Evolutionary conservation across 2,329 filamentous ascomycete genomes (phyloP), one percentile per base, ranked within the genome.

Genomic region (Apiospora marii): DNA sequence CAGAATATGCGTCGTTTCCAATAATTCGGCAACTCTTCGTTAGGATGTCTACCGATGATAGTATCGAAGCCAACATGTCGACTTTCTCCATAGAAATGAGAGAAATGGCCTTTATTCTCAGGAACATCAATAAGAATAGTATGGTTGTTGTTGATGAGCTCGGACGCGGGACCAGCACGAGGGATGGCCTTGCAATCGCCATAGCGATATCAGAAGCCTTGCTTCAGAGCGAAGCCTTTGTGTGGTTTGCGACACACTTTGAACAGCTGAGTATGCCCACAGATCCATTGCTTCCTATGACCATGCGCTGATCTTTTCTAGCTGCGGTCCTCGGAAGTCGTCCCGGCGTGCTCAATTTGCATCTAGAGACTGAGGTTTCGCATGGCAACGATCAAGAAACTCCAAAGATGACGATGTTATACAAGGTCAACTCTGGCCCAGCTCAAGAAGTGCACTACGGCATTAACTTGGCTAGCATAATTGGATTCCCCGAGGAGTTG

Each of bases 221-320:
- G 4, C 89, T 98, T 5, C 89, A 95, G 73, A 96, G 91, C 76
- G 88, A 90, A 73, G 92, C 95, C 0, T 87, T 94, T 0, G 91
- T 98, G 0, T 98, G 94, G 92, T 99, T 99, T 82, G 94, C 93
- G 1, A 98, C 96, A 0, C 97, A 99, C 79, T 99, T 98, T 79
- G 87, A 90, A 48, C 94, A 98, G 74, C 86, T 99, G 2, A 82
- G 87, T 88, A 80, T 74, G 84, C 22, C 22, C 19, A n/a, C 19
- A 46, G 14, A n/a, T 51, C 67, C 30, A 70, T 27, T 4, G 10
- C 30, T 30, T 41, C 8, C n/a, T 4, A 41, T 37, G 8, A 14
- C 16, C 27, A 37, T 10, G n/a, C 43, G 7, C 8, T 53, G 87
- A 64, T 37, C 3, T 1, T 41, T n/a, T 41, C 58, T 64, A 64